These are phyloP conservation scores for Neostapfia colusana DNA, from an alignment of 176 grass and related monocot genomes.

Conservation along the genomic window DNA sequence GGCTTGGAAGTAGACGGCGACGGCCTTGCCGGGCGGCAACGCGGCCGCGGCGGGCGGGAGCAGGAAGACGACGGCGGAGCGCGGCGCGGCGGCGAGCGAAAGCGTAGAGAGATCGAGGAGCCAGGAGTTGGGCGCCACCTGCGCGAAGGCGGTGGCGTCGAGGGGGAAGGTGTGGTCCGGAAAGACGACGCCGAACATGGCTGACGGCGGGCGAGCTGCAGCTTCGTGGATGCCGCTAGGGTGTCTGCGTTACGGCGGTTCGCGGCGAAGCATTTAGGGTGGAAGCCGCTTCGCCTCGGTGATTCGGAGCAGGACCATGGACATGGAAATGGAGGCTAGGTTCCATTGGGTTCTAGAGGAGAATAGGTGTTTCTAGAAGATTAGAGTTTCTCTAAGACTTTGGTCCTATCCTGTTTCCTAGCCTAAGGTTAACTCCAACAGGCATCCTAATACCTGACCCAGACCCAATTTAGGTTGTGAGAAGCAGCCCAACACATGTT, in stretches of 20 bases:
- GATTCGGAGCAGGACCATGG: background rate
- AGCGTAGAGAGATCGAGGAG: conserved; percentile 66
- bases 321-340: background rate
- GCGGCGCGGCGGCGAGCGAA: conserved; percentile 44
- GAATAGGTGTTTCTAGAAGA: conserved; percentile 41
- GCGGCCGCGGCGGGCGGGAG: conserved; percentile 59
- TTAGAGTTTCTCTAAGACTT: background rate
- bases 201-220: background rate
- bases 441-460: too few relatives aligned
- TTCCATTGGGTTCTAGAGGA: background rate
- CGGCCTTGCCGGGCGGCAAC: conserved; percentile 68
- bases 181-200: conserved; percentile 92
- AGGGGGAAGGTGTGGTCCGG: conserved; percentile 83
- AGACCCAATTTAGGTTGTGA: too few relatives aligned
- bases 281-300: background rate
- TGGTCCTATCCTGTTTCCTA: background rate
- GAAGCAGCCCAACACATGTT: too few relatives aligned
- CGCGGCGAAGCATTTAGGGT: background rate
- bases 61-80: conserved; percentile 64
- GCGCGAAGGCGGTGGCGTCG: conserved; percentile 65
- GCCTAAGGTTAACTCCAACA: too few relatives aligned
- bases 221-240: conserved; percentile 24
- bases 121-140: conserved; percentile 82
- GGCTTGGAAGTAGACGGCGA: conserved; percentile 78
- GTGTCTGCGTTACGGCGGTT: background rate